A percentile compares a stretch with the other conserved stretches of the same genome.
phyloP scores from a whole-genome alignment of 2,329 filamentous ascomycete genomes.

The Mollisia scopiformis region DNA sequence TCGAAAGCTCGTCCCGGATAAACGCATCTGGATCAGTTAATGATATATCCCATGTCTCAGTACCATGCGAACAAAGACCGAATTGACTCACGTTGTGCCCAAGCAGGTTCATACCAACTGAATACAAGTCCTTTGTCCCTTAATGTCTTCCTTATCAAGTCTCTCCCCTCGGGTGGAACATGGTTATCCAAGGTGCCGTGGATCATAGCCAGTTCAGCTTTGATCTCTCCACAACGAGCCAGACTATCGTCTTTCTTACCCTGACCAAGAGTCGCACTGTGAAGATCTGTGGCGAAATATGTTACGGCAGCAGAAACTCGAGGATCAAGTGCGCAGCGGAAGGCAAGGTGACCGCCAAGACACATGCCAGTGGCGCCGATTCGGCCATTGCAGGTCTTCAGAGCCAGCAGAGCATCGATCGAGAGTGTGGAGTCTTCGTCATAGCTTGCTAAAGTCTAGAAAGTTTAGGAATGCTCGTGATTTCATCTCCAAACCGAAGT shows the following conservation, averaged over 20 bases:
- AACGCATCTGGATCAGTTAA: constrained; percentile 66
- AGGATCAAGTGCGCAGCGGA: constrained; percentile 72
- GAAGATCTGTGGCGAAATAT: constrained; percentile 93
- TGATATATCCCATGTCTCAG: not conserved
- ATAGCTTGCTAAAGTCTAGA: constrained; percentile 84
- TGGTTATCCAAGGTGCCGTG: constrained; percentile 92
- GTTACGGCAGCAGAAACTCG: constrained; percentile 78
- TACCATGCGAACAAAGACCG: not conserved
- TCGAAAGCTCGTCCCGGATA: constrained; percentile 88
- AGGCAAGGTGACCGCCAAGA: constrained; percentile 85
- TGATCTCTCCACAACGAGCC: constrained; percentile 65
- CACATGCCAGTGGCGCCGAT: constrained; percentile 89
- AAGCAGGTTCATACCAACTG: constrained; percentile 87
- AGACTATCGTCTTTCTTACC: constrained; percentile 64
- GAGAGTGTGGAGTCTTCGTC: constrained; percentile 75
- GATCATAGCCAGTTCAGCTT: constrained; percentile 83
- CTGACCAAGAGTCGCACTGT: constrained; percentile 75
- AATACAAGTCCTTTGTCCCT: constrained; percentile 76
- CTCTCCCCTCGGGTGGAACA: constrained; percentile 79
- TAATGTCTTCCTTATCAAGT: constrained; percentile 81
- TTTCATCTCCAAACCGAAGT: too few relatives aligned
- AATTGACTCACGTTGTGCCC: constrained; percentile 72
- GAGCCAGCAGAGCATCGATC: constrained; percentile 70
- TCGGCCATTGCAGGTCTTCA: constrained; percentile 79
- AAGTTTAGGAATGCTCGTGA: too few relatives aligned